Conservation (phyloP, 768 basidiomycete species). For the Amanita polypyramis region DNA sequence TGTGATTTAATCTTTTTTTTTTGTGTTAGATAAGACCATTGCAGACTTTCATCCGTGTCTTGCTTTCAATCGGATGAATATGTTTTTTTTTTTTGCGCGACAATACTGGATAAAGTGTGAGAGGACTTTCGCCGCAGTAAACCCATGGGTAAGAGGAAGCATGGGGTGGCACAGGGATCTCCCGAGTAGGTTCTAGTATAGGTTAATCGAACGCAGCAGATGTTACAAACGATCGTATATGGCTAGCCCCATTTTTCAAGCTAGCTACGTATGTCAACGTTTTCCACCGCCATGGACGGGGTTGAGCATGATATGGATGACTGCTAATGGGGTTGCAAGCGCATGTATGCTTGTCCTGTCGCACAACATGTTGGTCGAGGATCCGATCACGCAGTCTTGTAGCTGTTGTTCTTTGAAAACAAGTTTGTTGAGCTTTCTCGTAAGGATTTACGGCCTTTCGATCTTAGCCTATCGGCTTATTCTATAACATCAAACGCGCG, state of each 20-base stretch:
- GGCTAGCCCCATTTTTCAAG: too few species aligned
- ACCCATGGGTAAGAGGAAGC: neutral
- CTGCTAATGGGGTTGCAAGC: too few species aligned
- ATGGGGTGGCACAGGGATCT: neutral
- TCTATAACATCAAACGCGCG: too few species aligned
- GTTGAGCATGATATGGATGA: too few species aligned
- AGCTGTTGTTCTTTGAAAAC: neutral
- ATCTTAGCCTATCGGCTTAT: neutral
- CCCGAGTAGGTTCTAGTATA: neutral
- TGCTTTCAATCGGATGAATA: neutral
- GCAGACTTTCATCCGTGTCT: neutral
- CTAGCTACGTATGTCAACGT: too few species aligned
- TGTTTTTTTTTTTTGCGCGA: neutral
- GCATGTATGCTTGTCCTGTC: too few species aligned
- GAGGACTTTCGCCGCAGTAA: neutral
- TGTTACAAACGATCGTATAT: too few species aligned
- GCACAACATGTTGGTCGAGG: neutral
- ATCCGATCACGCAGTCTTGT: too few species aligned
- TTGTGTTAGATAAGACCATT: neutral
- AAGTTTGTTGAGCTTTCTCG: too few species aligned
- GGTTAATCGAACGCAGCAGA: too few species aligned
- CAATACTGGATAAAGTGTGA: neutral
- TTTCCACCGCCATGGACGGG: too few species aligned
- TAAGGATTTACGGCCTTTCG: too few species aligned
- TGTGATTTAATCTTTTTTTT: neutral